Base-by-base conservation (phyloP, 805 yeast genomes). In the Lachancea dasiensis region DNA sequence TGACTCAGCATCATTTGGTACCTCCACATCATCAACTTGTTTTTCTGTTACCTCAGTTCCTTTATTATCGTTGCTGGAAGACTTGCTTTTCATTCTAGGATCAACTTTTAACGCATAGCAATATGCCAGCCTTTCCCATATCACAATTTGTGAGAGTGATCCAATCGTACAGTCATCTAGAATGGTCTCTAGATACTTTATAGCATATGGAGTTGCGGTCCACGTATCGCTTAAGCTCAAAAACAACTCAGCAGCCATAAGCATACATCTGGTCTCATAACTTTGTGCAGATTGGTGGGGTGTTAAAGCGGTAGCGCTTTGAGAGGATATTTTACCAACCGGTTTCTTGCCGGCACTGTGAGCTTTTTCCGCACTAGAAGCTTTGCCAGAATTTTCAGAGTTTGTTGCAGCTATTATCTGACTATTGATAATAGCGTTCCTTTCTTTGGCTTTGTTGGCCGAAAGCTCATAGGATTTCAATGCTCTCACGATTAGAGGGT, bases 221-320 rank as follows among this genome's bases (percentile, higher is more conserved):
- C 69, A 65, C 0, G 67, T 60, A 39, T 67, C 70, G 36, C 65
- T 62, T 31, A 67, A 38, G 0, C 68, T 61, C 27, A 65, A 50
- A 46, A 82, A 74, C n/a, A 86, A 64, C 51, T 89, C 97, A 0
- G 85, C 72, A 2, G 81, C 72, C 1, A 84, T 56, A 19, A 87
- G 48, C 31, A 81, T 65, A 25, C 87, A 71, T 43, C 94, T 70
- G 9, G 86, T 62, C 2, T 86, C 82, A 49, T 81, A 84, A 0
- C 82, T 72, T 45, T 38, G 41, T 7, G 41, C 41, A 7, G 41
- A 28, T 18, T 38, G 37, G 7, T 30, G 21, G 9, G 40, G 36
- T 5, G 34, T 25, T 11, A 35, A 34, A 8, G 14, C 15, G 14
- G 17, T 16, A 11, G 13, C 7, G 5, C 17, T 28, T 11, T 15